phyloP scores from a whole-genome alignment of 2,329 filamentous ascomycete species.

The Paecilomyces formosus region DNA sequence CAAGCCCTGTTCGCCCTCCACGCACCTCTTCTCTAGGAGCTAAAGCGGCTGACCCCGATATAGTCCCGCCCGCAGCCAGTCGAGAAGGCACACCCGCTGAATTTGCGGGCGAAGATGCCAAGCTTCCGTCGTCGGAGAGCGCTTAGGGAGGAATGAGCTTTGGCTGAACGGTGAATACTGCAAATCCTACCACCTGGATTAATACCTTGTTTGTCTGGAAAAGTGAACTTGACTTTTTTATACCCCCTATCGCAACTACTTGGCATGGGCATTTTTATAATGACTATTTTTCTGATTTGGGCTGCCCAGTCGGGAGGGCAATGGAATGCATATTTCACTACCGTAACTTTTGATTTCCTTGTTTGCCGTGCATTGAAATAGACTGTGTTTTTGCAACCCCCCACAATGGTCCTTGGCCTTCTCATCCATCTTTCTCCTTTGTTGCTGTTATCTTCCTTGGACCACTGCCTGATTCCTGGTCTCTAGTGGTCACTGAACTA shows the following conservation, averaged over 20 bases:
- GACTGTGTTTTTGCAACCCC: background rate
- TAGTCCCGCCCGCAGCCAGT: background rate
- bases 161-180: background rate
- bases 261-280: background rate
- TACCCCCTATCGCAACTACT: background rate
- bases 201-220: background rate
- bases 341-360: background rate
- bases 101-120: background rate
- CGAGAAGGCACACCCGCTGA: background rate
- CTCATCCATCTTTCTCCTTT: background rate
- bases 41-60: background rate
- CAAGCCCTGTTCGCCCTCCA: slow-evolving; percentile 24
- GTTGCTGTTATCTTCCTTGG: background rate
- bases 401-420: background rate
- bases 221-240: background rate
- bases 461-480: background rate
- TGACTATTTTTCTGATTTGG: background rate
- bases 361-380: background rate
- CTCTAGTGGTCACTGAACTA: background rate
- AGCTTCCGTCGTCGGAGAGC: background rate
- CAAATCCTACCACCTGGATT: background rate
- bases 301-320: background rate
- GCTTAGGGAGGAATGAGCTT: background rate
- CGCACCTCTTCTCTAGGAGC: slow-evolving; percentile 31
- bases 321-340: background rate